These are phyloP conservation scores for Sinapis alba DNA, from an alignment of 441 rosid genomes.

Conservation along the genomic window DNA sequence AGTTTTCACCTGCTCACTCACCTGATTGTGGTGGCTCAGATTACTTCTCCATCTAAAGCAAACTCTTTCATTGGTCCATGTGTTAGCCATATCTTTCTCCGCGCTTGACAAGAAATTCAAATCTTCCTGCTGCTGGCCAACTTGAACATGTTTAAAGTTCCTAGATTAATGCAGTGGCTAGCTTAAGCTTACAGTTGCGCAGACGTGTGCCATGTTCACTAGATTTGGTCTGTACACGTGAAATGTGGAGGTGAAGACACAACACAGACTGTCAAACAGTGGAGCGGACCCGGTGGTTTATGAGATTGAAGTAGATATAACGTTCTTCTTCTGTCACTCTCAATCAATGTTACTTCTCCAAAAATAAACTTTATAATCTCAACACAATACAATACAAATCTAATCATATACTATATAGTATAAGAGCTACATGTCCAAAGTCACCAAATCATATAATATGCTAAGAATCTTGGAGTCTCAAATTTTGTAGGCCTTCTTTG, in stretches of 20 bases:
- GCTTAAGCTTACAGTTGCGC: not conserved
- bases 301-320: conserved; percentile 5
- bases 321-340: not conserved
- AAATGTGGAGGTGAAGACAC: conserved; percentile 3
- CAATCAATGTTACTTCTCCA: not conserved
- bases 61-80: no score
- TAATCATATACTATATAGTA: not conserved
- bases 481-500: not conserved
- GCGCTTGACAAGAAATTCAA: no score
- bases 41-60: no score
- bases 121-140: no score
- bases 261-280: conserved; percentile 24
- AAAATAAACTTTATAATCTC: conserved; percentile 11
- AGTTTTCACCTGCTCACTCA: no score
- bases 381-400: not conserved
- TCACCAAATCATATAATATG: not conserved
- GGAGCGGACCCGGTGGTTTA: conserved; percentile 23
- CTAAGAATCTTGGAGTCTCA: not conserved
- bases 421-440: not conserved
- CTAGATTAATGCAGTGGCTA: not conserved
- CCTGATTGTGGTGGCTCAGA: no score
- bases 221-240: conserved; percentile 9
- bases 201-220: conserved; percentile 14
- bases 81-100: no score
- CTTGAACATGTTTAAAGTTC: no score